Base-by-base conservation (phyloP, 2,329 filamentous ascomycete species). In the Colletotrichum kahawae region DNA sequence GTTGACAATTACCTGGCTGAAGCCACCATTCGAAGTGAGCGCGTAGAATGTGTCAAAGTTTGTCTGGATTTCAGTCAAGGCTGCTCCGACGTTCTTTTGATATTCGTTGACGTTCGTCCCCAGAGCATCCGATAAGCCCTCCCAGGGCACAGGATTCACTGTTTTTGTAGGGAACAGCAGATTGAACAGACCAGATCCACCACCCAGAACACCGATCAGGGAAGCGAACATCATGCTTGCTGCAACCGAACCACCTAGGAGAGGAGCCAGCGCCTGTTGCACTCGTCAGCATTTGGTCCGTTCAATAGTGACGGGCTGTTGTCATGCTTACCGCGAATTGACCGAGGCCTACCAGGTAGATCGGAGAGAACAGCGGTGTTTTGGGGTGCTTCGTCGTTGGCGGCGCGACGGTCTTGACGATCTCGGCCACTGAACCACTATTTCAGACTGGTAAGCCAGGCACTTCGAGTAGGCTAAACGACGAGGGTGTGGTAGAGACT, bases 21-120 rank as follows among this genome's bases (percentile, higher is more conserved):
- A 72, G 2, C 18, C 70, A 13, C 70, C 70, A 3, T 21, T 36
- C 1, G 65, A 62, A 21, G 66, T 68, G 2, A 62, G 8, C 2
- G 56, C 31, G 4, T 60, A 68, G 21, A 72, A 72, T 6, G 56
- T 13, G 21, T 62, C 21, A 12, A 69, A 69, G 5, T 72, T 56
- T 38, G 65, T 72, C 60, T 69, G 65, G 3, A 72, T 72, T 18
- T 68, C n/a, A 8, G 56, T 69, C 56, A 72, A 54, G 1, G 65
- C 56, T 4, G 21, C 21, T 16, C 70, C 70, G 8, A 72, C 38
- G 14, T 69, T 38, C 21, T 72, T 69, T 8, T 72, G 70, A 64
- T n/a, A 72, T 5, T 69, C 54, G 10, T 69, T 69, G 29, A 69
- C 70, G 29, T 69, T 13, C 8, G 34, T 21, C 6, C 54, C 43